Evolutionary conservation across 1,139 yeast genomes (phyloP).

Genomic region (Arxiozyma slooffiae): DNA sequence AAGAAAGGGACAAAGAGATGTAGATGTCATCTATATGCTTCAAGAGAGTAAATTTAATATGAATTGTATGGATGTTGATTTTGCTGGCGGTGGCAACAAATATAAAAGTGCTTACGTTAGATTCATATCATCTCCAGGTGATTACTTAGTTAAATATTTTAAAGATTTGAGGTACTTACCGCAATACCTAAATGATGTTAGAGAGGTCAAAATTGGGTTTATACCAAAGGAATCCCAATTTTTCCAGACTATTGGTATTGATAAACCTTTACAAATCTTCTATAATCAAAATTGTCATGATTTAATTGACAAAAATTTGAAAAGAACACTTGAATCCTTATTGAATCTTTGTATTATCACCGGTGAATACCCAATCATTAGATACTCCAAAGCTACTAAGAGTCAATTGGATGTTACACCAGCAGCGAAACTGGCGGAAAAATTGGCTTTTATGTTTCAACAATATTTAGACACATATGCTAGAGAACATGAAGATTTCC

Average conservation of each 20-base stretch:
- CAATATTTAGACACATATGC: slow-evolving; percentile 65
- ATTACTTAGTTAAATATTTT: slow-evolving; percentile 24
- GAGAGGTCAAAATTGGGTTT: slow-evolving; percentile 35
- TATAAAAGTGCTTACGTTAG: slow-evolving; percentile 51
- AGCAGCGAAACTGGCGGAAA: slow-evolving; percentile 58
- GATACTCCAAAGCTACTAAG: slow-evolving; percentile 49
- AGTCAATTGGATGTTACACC: slow-evolving; percentile 36
- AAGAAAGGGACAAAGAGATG: slow-evolving; percentile 40
- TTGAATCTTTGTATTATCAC: slow-evolving; percentile 66
- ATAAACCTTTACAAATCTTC: slow-evolving; percentile 58
- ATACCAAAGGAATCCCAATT: slow-evolving; percentile 42
- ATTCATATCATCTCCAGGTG: slow-evolving; percentile 44
- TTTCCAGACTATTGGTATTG: slow-evolving; percentile 34
- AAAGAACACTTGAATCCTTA: slow-evolving; percentile 47
- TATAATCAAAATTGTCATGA: slow-evolving; percentile 60
- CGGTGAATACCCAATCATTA: slow-evolving; percentile 80
- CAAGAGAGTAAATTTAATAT: slow-evolving; percentile 46
- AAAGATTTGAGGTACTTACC: slow-evolving; percentile 28
- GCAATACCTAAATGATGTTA: slow-evolving; percentile 27
- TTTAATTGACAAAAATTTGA: slow-evolving; percentile 49
- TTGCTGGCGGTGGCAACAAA: slow-evolving; percentile 41
- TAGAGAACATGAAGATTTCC: slow-evolving; percentile 55
- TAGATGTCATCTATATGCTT: slow-evolving; percentile 52
- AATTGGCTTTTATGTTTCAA: slow-evolving; percentile 69
- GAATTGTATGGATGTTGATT: slow-evolving; percentile 54